Base-by-base conservation (phyloP, 2,329 filamentous ascomycete genomes). In the Hirsutella rhossiliensis region DNA sequence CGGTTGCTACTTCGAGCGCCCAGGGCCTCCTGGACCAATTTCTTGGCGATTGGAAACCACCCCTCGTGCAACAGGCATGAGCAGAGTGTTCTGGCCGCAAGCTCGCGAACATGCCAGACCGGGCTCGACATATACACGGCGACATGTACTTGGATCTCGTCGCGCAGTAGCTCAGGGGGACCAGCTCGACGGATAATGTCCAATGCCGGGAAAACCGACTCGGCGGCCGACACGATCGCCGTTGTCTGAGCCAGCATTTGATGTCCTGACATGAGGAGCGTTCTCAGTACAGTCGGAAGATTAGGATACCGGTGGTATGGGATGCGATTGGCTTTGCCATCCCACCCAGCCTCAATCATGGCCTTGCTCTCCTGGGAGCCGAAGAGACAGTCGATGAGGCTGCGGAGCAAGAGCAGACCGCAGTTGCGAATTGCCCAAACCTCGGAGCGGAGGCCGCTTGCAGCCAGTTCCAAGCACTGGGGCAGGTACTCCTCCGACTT, bases 341-440 rank as follows among this genome's bases (percentile, higher is more conserved):
- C 76, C 76, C 78, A 80, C 2, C 78, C 76, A 41, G 65, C 73
- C 59, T 73, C 82, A 54, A 73, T 80, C 40, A 63, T 67, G 4
- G 64, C 53, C 57, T 82, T 88, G 67, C 69, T 87, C 62, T 87
- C 82, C 44, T 78, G 81, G 0, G 81, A 86, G 15, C 86, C 85
- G 27, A 92, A 78, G 1, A 94, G 67, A 49, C 77, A 76, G 57
- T 92, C 86, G 43, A 94, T 84, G 5, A 96, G 70, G 48, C 87
- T 87, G 44, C 90, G 80, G 50, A 97, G 80, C 7, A 98, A 76
- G 65, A 97, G 84, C 30, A 97, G 66, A 2, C 88, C 88, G 52
- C 88, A 96, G 60, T 98, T 98, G 1, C 89, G 82, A 45, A 98
- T 88, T 0, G 89, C 87, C 92, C 92, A 98, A 19, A 92, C 78